Conservation (phyloP, 345 rosid genomes). For the Excoecaria agallocha region DNA sequence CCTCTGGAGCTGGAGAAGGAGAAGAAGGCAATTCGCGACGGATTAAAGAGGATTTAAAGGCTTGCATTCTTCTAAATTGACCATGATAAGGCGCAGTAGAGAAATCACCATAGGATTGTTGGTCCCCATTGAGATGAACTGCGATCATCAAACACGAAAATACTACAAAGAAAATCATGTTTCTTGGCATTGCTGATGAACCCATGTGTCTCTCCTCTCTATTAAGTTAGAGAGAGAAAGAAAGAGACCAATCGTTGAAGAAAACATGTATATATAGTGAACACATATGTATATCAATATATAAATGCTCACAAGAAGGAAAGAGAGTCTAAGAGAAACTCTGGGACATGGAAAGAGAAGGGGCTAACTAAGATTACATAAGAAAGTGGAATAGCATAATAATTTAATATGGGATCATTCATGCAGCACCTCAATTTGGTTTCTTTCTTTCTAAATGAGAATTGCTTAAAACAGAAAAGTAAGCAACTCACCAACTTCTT, state of each 20-base stretch:
- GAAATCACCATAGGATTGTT: background rate
- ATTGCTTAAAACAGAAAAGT: background rate
- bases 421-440: slow-evolving; percentile 20
- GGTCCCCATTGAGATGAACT: slow-evolving; percentile 19
- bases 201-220: background rate
- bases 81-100: slow-evolving; percentile 17
- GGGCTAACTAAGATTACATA: slow-evolving; percentile 38
- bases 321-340: background rate
- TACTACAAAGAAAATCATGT: slow-evolving; percentile 4
- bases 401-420: slow-evolving; percentile 30
- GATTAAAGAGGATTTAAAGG: slow-evolving; percentile 45
- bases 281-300: slow-evolving; percentile 1
- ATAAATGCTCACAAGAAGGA: background rate
- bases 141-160: slow-evolving; percentile 16
- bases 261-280: background rate
- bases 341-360: slow-evolving; percentile 48
- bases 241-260: slow-evolving; percentile 7
- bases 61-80: slow-evolving; percentile 42
- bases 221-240: background rate
- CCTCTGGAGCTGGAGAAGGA: slow-evolving; percentile 48
- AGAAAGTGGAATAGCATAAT: slow-evolving; percentile 11
- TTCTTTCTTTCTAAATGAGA: background rate
- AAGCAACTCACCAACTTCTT: slow-evolving; percentile 18
- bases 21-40: slow-evolving; percentile 37
- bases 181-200: slow-evolving; percentile 5